Percentiles rank a stretch among this genome's conserved stretches.
phyloP scores from a whole-genome alignment of 1,284 basidiomycete species.

The Marasmius fiardii region DNA sequence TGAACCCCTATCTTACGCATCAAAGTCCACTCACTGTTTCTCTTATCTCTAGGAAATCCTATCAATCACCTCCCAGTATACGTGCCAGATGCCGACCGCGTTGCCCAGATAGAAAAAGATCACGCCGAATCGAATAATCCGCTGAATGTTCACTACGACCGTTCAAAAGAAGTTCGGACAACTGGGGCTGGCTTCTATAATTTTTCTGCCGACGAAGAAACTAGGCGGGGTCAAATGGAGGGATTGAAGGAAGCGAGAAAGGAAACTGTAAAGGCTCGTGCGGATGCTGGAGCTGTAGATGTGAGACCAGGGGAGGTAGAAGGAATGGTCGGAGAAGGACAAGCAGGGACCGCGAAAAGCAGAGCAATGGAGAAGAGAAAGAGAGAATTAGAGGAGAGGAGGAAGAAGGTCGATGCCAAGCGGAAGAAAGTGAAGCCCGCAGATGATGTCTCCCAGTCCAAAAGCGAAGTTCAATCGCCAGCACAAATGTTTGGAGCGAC shows the following conservation, averaged over 20 bases:
- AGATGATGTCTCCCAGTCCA: slow-evolving; percentile 9
- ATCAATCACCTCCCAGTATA: slow-evolving; percentile 83
- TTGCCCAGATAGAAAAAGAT: slow-evolving; percentile 73
- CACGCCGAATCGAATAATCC: slow-evolving; percentile 73
- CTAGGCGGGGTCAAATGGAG: slow-evolving; percentile 75
- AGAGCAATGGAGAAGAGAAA: slow-evolving; percentile 78
- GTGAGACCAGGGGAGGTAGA: slow-evolving; percentile 61
- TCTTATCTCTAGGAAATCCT: slow-evolving; percentile 58
- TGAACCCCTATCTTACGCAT: slow-evolving; percentile 34
- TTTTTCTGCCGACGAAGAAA: slow-evolving; percentile 81
- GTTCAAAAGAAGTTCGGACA: slow-evolving; percentile 77
- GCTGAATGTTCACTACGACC: slow-evolving; percentile 79
- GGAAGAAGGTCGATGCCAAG: slow-evolving; percentile 77
- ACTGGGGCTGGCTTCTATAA: slow-evolving; percentile 89
- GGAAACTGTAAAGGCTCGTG: slow-evolving; percentile 69
- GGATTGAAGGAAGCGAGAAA: slow-evolving; percentile 61
- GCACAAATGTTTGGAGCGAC: background rate
- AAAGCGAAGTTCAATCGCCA: background rate
- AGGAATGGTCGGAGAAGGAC: slow-evolving; percentile 48
- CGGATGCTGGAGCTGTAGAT: slow-evolving; percentile 57
- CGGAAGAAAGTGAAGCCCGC: slow-evolving; percentile 54
- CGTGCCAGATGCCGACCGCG: slow-evolving; percentile 75
- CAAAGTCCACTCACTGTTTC: background rate
- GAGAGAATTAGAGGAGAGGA: slow-evolving; percentile 73
- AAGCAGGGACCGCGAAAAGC: slow-evolving; percentile 33